Conservation (phyloP, 106 monocot genomes). For the Narthecium ossifragum region DNA sequence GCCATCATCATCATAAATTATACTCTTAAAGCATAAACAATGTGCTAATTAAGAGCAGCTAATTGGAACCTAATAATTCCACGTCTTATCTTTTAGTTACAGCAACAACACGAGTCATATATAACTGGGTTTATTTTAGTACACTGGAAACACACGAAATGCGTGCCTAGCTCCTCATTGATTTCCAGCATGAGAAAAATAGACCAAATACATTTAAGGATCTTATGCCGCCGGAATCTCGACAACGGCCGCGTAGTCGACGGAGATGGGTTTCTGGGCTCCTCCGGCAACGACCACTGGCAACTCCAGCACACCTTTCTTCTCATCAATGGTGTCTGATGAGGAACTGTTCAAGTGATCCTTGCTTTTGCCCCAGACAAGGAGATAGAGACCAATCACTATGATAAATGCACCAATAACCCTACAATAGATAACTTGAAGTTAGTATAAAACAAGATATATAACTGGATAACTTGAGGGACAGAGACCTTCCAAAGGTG, state of each 20-base stretch:
- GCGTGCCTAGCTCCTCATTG: too few relatives aligned
- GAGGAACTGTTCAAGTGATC: slow-evolving; percentile 15
- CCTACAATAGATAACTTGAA: slow-evolving; percentile 9
- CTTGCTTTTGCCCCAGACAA: slow-evolving; percentile 45
- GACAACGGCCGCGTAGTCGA: neutral
- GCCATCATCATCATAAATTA: too few relatives aligned
- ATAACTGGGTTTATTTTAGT: too few relatives aligned
- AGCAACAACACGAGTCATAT: too few relatives aligned
- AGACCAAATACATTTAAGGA: neutral
- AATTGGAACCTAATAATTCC: too few relatives aligned
- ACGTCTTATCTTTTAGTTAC: too few relatives aligned
- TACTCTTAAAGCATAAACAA: too few relatives aligned
- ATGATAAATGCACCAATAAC: slow-evolving; percentile 40
- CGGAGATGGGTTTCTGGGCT: neutral
- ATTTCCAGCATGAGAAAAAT: too few relatives aligned
- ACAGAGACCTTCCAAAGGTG: slow-evolving; percentile 49
- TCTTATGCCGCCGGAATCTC: neutral
- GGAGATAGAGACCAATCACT: slow-evolving; percentile 29
- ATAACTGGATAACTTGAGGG: neutral
- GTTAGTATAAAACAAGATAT: neutral
- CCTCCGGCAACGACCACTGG: slow-evolving; percentile 12
- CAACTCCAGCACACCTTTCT: slow-evolving; percentile 7
- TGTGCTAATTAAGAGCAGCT: too few relatives aligned
- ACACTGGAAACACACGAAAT: too few relatives aligned
- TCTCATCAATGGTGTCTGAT: neutral